A percentile compares a stretch with the other conserved stretches of the same genome.
These are phyloP conservation scores for Penicillium antarcticum DNA, from an alignment of 495 filamentous ascomycete species.

Conservation along the genomic window DNA sequence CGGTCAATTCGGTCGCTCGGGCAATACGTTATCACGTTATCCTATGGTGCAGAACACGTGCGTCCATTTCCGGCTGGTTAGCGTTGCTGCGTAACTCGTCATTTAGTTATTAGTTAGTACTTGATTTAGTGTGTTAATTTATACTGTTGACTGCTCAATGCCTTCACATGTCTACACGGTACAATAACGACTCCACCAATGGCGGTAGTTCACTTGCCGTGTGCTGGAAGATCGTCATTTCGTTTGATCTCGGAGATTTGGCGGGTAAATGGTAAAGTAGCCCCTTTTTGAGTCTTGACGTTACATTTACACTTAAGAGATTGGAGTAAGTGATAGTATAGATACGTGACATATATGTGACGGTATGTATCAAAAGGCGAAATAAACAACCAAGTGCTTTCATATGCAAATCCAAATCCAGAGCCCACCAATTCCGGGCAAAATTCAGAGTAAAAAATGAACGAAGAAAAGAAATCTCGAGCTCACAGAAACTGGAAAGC, in stretches of 20 bases:
- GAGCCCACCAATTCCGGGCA: neutral
- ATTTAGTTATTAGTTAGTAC: too few species aligned
- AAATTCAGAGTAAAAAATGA: neutral
- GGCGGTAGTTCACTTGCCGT: neutral
- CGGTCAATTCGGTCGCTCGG: too few species aligned
- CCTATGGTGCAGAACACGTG: slow-evolving; percentile 16
- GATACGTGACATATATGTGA: slow-evolving; percentile 15
- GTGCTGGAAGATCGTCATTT: slow-evolving; percentile 4
- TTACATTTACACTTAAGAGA: neutral
- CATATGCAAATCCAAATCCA: slow-evolving; percentile 18
- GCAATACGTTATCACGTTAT: too few species aligned
- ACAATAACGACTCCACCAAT: neutral
- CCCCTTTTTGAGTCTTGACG: slow-evolving; percentile 7
- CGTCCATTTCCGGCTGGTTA: neutral
- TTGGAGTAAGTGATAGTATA: slow-evolving; percentile 6
- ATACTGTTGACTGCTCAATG: too few species aligned
- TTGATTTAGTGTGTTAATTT: too few species aligned
- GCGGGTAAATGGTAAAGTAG: neutral
- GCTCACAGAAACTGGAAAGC: slow-evolving; percentile 1
- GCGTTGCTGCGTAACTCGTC: too few species aligned
- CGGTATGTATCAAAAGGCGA: slow-evolving; percentile 14
- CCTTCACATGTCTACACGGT: too few species aligned
- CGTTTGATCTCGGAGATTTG: neutral
- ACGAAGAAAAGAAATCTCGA: slow-evolving; percentile 12
- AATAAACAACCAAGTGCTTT: slow-evolving; percentile 17